Conservation (phyloP, 305 asterid species). For the Solanum hybrid region DNA sequence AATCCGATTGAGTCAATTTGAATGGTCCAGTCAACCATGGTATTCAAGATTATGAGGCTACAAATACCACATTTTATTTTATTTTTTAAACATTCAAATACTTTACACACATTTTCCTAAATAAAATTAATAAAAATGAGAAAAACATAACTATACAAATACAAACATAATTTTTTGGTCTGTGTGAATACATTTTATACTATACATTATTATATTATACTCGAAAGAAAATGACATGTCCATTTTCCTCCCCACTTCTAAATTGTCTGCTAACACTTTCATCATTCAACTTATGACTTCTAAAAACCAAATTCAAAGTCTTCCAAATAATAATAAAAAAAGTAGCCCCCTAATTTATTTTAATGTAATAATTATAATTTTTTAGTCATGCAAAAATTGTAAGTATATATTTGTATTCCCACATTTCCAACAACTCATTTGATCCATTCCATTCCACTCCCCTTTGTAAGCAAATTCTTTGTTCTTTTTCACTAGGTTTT, state of each 20-base stretch:
- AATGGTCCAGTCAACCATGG: slow-evolving; percentile 9
- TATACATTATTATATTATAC: background rate
- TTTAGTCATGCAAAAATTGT: background rate
- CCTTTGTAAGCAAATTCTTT: background rate
- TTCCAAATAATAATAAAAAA: background rate
- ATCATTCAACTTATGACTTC: slow-evolving; percentile 23
- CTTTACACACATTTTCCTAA: background rate
- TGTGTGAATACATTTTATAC: background rate
- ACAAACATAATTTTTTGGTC: background rate
- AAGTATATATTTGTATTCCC: background rate
- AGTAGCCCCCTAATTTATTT: background rate
- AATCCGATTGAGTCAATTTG: background rate
- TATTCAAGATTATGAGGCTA: slow-evolving; percentile 8
- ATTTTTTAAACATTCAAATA: slow-evolving; percentile 8
- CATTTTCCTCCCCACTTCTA: slow-evolving; percentile 19
- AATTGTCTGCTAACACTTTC: slow-evolving; percentile 22
- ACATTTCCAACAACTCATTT: slow-evolving; percentile 6
- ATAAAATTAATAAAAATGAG: background rate
- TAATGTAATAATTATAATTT: background rate
- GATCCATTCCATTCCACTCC: background rate
- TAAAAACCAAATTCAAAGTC: slow-evolving; percentile 16
- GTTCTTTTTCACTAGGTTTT: background rate
- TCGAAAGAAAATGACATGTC: slow-evolving; percentile 4
- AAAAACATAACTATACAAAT: background rate
- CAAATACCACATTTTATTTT: slow-evolving; percentile 19